These are phyloP conservation scores for Coemansia sp. DNA, from an alignment of 192 early-diverging fungal genomes.

Conservation along the genomic window DNA sequence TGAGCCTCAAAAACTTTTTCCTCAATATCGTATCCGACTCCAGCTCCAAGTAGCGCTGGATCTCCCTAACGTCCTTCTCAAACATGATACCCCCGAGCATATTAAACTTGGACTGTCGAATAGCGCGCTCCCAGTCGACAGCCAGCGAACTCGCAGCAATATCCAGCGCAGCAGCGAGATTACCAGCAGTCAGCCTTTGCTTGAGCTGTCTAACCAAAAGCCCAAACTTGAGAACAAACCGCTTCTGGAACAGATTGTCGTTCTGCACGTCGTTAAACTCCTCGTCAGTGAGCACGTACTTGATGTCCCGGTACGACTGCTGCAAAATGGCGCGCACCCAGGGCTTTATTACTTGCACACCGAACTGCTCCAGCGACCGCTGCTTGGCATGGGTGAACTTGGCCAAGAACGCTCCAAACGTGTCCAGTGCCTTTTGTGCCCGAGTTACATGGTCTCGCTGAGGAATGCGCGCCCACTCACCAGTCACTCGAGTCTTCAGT, in stretches of 20 bases:
- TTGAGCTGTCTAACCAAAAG: slow-evolving; percentile 43
- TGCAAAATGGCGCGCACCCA: slow-evolving; percentile 75
- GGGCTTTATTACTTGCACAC: slow-evolving; percentile 74
- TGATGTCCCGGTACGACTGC: slow-evolving; percentile 80
- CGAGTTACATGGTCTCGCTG: not conserved
- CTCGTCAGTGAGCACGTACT: slow-evolving; percentile 88
- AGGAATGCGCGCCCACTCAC: slow-evolving; percentile 42
- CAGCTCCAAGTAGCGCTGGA: slow-evolving; percentile 65
- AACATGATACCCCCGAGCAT: slow-evolving; percentile 89
- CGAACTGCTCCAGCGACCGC: slow-evolving; percentile 75
- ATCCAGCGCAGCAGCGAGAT: slow-evolving; percentile 66
- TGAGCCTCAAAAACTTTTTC: slow-evolving; percentile 77
- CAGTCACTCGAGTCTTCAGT: slow-evolving; percentile 59
- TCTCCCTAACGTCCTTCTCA: slow-evolving; percentile 84
- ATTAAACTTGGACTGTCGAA: slow-evolving; percentile 86
- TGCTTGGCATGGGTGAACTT: slow-evolving; percentile 57
- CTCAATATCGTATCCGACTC: slow-evolving; percentile 63
- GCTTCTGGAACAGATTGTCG: slow-evolving; percentile 79
- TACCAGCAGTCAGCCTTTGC: slow-evolving; percentile 64
- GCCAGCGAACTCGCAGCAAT: slow-evolving; percentile 68
- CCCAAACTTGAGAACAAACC: slow-evolving; percentile 73
- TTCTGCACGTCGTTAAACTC: slow-evolving; percentile 83
- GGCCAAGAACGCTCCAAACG: slow-evolving; percentile 28
- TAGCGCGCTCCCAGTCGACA: slow-evolving; percentile 83
- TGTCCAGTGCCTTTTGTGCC: slow-evolving; percentile 28